phyloP scores from a whole-genome alignment of 1,284 basidiomycete species.

The Ganoderma multipileum region DNA sequence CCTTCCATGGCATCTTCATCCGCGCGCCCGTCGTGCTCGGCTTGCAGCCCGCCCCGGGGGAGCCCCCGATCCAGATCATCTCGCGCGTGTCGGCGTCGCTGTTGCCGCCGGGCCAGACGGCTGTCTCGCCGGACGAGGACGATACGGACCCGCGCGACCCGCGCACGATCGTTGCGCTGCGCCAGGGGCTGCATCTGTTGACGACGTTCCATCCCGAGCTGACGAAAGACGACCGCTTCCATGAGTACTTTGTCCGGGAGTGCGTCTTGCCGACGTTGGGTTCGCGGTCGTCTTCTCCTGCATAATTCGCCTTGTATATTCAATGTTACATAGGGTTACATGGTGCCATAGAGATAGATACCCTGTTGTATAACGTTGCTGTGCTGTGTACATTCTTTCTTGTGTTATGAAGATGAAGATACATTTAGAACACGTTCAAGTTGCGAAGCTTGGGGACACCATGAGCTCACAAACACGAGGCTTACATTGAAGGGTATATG shows the following conservation, averaged over 20 bases:
- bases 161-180: conserved; percentile 83
- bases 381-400: background rate
- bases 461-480: background rate
- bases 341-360: conserved; percentile 7
- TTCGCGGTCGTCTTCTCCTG: conserved; percentile 27
- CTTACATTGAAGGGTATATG: too few relatives aligned
- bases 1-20: conserved; percentile 93
- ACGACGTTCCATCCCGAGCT: conserved; percentile 97
- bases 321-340: background rate
- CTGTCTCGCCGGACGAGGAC: conserved; percentile 39
- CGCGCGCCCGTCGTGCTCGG: conserved; percentile 84
- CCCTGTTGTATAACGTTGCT: background rate
- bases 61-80: conserved; percentile 68
- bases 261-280: conserved; percentile 57
- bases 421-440: background rate
- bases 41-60: conserved; percentile 50
- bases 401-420: too few relatives aligned
- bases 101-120: conserved; percentile 57
- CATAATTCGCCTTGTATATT: conserved; percentile 4
- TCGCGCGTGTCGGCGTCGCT: conserved; percentile 73
- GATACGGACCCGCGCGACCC: conserved; percentile 55
- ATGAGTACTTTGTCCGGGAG: conserved; percentile 83
- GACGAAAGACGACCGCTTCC: conserved; percentile 87
- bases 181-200: conserved; percentile 85
- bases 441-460: background rate